These are phyloP conservation scores for Zygotorulaspora chibaensis DNA, from an alignment of 805 yeast genomes.

Conservation along the genomic window DNA sequence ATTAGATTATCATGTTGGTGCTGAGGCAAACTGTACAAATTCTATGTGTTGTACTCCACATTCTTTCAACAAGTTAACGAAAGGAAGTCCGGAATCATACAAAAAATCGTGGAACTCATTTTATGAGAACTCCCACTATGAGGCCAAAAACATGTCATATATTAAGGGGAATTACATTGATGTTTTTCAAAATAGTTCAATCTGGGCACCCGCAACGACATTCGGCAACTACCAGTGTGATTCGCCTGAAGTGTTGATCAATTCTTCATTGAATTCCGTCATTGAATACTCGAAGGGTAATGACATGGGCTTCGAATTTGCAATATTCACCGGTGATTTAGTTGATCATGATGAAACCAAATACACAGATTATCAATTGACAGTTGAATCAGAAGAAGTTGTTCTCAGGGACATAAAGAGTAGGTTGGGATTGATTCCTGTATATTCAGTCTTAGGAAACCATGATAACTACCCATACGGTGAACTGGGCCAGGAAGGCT, in stretches of 20 bases:
- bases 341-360: conserved; percentile 60
- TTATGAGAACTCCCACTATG: conserved; percentile 32
- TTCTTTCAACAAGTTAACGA: conserved; percentile 37
- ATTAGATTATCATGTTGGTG: conserved; percentile 48
- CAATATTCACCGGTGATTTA: conserved; percentile 69
- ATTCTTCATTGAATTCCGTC: conserved; percentile 49
- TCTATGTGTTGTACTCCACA: conserved; percentile 60
- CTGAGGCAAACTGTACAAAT: conserved; percentile 52
- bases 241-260: conserved; percentile 59
- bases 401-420: conserved; percentile 50
- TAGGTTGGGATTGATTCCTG: conserved; percentile 47
- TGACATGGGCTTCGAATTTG: conserved; percentile 48
- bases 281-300: conserved; percentile 33
- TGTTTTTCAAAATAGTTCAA: conserved; percentile 26
- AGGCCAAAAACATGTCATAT: conserved; percentile 27
- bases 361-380: conserved; percentile 44
- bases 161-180: conserved; percentile 28
- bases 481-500: conserved; percentile 53
- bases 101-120: conserved; percentile 23
- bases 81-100: conserved; percentile 19
- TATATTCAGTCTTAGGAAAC: conserved; percentile 62
- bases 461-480: conserved; percentile 73
- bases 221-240: conserved; percentile 65
- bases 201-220: conserved; percentile 51
- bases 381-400: conserved; percentile 48